Evolutionary conservation across 345 rosid species (phyloP).

Genomic region (Moricandia moricandioides): DNA sequence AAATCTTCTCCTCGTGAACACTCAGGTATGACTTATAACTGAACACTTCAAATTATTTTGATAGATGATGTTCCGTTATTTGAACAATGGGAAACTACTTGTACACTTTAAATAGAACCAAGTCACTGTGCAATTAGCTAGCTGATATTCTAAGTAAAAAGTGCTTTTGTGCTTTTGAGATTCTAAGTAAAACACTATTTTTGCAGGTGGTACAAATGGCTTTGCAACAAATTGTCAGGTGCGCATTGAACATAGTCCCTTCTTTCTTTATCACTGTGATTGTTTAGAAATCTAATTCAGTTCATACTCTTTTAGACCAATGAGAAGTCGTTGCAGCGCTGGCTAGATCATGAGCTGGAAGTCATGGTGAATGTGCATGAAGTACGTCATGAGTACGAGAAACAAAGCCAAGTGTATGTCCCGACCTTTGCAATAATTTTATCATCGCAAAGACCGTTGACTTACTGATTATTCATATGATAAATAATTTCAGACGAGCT

Average conservation of each 20-base stretch:
- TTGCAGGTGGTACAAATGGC: conserved; percentile 68
- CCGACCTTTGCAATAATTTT: not conserved
- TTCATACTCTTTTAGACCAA: conserved; percentile 52
- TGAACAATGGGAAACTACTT: not conserved
- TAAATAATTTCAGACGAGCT: conserved; percentile 62
- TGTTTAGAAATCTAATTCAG: conserved; percentile 6
- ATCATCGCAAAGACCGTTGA: not conserved
- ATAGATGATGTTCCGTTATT: not conserved
- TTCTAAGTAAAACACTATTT: conserved; percentile 39
- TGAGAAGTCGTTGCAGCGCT: conserved; percentile 87
- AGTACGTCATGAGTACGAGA: conserved; percentile 96
- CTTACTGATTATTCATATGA: conserved; percentile 4
- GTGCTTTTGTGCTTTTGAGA: conserved; percentile 4
- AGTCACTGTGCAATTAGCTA: not conserved
- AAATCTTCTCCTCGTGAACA: conserved; percentile 81
- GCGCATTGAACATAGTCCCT: not conserved
- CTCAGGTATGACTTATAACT: conserved; percentile 43
- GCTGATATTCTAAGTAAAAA: not conserved
- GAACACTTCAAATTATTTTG: not conserved
- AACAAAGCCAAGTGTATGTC: conserved; percentile 96
- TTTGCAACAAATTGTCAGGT: conserved; percentile 87
- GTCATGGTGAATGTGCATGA: conserved; percentile 99
- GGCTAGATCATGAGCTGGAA: conserved; percentile 97
- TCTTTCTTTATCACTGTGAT: conserved; percentile 6
- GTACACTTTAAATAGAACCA: not conserved